Conservation (phyloP, 1,284 basidiomycete genomes). For the Lignosus rhinocerotis region DNA sequence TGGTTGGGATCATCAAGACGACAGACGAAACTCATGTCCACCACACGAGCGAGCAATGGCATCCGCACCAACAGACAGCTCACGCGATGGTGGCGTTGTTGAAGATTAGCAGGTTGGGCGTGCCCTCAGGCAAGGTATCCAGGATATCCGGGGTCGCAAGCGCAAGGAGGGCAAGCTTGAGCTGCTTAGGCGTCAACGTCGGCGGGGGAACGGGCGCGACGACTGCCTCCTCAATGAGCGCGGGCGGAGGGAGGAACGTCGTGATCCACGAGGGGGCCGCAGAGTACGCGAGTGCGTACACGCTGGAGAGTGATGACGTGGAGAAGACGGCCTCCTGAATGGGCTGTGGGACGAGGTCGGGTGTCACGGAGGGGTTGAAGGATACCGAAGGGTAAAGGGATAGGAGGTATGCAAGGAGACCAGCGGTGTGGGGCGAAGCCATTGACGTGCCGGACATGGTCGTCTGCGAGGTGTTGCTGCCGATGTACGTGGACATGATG, state of each 20-base stretch:
- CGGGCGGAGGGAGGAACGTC: slow-evolving; percentile 58
- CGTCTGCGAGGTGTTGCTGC: slow-evolving; percentile 56
- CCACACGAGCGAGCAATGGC: neutral
- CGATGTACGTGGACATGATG: slow-evolving; percentile 71
- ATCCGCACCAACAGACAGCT: neutral
- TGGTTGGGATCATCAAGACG: neutral
- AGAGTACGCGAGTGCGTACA: slow-evolving; percentile 56
- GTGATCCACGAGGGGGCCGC: slow-evolving; percentile 62
- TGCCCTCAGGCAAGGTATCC: slow-evolving; percentile 40
- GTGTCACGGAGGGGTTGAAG: slow-evolving; percentile 44
- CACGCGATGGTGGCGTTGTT: slow-evolving; percentile 50
- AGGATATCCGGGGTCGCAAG: slow-evolving; percentile 53
- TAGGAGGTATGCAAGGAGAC: slow-evolving; percentile 74
- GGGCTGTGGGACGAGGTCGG: slow-evolving; percentile 31
- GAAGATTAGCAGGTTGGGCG: slow-evolving; percentile 60
- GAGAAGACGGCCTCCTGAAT: slow-evolving; percentile 21
- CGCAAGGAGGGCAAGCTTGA: slow-evolving; percentile 62
- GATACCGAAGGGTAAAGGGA: slow-evolving; percentile 56
- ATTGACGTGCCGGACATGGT: slow-evolving; percentile 67
- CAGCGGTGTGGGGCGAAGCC: slow-evolving; percentile 60
- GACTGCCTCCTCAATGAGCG: slow-evolving; percentile 43
- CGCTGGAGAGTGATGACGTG: slow-evolving; percentile 30
- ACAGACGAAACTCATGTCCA: neutral
- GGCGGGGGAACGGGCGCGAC: slow-evolving; percentile 45
- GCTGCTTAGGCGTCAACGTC: slow-evolving; percentile 49